phyloP scores from a whole-genome alignment of 345 rosid species.

The Fremontodendron californicum region DNA sequence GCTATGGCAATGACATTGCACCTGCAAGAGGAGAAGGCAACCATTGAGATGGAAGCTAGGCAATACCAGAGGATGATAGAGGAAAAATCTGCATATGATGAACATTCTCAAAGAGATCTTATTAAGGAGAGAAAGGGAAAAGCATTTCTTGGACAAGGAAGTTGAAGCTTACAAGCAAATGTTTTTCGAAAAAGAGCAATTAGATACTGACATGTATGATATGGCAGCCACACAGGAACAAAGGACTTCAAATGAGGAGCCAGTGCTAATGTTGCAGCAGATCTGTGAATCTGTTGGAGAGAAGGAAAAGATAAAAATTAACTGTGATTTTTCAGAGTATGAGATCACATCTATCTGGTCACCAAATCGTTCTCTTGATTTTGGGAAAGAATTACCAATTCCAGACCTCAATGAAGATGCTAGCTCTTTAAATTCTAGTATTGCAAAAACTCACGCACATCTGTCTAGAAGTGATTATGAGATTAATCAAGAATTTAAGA shows the following conservation, averaged over 20 bases:
- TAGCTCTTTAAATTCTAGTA: conserved; percentile 13
- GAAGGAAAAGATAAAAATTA: conserved; percentile 23
- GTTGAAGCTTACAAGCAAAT: conserved; percentile 51
- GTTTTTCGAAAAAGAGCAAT: conserved; percentile 38
- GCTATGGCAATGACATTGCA: conserved; percentile 64
- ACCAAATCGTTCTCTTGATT: conserved; percentile 25
- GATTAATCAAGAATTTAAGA: conserved; percentile 17
- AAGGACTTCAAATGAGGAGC: conserved; percentile 25
- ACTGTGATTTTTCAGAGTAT: conserved; percentile 20
- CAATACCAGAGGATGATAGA: conserved; percentile 74
- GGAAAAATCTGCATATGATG: conserved; percentile 73
- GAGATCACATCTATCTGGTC: conserved; percentile 25
- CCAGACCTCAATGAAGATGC: conserved; percentile 32
- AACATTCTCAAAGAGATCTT: conserved; percentile 64
- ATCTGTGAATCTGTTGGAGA: conserved; percentile 19
- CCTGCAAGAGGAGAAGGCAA: conserved; percentile 64
- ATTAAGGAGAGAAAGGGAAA: conserved; percentile 66
- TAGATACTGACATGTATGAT: conserved; percentile 24
- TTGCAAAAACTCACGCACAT: conserved; percentile 12
- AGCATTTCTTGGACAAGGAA: conserved; percentile 65
- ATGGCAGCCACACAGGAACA: background rate
- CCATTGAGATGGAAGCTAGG: conserved; percentile 64
- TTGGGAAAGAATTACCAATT: conserved; percentile 38
- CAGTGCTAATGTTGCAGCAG: conserved; percentile 13
- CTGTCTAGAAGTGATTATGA: conserved; percentile 11